phyloP scores from a whole-genome alignment of 192 early-diverging fungal genomes.

The Phlyctochytrium arcticum region DNA sequence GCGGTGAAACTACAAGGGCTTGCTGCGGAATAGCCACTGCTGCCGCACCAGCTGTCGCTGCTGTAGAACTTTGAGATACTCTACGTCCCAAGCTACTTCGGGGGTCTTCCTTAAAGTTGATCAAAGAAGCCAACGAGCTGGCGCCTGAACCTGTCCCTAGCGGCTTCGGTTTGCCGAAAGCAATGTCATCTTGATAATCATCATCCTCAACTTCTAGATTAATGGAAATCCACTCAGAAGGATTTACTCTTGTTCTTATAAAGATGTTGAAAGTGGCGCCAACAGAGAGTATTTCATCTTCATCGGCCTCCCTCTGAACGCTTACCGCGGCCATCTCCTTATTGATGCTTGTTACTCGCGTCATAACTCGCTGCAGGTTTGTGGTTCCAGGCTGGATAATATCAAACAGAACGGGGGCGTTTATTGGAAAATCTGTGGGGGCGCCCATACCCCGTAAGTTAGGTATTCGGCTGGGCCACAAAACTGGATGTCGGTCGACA shows the following conservation, averaged over 20 bases:
- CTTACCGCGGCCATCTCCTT: conserved; percentile 47
- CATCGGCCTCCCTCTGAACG: conserved; percentile 38
- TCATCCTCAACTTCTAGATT: conserved; percentile 57
- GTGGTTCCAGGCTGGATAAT: conserved; percentile 50
- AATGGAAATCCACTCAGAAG: conserved; percentile 46
- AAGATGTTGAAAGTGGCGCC: conserved; percentile 54
- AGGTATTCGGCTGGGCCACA: conserved; percentile 45
- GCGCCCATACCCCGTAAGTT: conserved; percentile 26
- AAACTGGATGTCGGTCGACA: conserved; percentile 43
- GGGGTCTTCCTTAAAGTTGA: conserved; percentile 14
- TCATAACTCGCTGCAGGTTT: conserved; percentile 40
- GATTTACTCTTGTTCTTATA: conserved; percentile 30
- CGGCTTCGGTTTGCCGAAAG: conserved; percentile 20
- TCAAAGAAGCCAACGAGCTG: conserved; percentile 25
- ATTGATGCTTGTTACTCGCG: conserved; percentile 47
- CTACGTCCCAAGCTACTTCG: background rate
- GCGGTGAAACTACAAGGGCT: conserved; percentile 12
- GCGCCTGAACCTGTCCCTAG: conserved; percentile 8
- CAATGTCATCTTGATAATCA: conserved; percentile 48
- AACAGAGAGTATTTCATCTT: conserved; percentile 22
- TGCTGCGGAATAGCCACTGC: background rate
- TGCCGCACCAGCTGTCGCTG: background rate
- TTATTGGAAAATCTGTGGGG: conserved; percentile 47
- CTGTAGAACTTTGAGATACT: background rate
- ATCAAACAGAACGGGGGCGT: conserved; percentile 53